Evolutionary conservation across 441 rosid genomes (phyloP).

Genomic region (Jatropha podagrica): DNA sequence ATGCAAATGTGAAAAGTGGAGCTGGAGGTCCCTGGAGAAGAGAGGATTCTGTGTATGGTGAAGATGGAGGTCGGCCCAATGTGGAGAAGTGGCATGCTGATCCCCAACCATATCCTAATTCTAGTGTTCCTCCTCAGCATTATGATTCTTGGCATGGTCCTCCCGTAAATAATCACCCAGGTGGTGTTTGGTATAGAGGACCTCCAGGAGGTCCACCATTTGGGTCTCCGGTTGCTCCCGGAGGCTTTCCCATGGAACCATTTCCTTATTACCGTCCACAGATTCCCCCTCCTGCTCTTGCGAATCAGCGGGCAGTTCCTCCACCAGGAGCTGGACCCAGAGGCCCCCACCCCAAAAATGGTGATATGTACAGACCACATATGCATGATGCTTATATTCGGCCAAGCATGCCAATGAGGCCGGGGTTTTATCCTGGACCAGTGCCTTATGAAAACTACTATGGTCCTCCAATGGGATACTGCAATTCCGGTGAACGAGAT

Average conservation of each 20-base stretch:
- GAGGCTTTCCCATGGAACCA: slow-evolving; percentile 85
- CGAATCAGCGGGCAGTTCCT: slow-evolving; percentile 56
- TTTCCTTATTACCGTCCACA: slow-evolving; percentile 87
- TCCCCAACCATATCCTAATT: slow-evolving; percentile 56
- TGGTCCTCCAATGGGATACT: slow-evolving; percentile 86
- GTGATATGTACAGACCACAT: slow-evolving; percentile 79
- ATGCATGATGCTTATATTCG: slow-evolving; percentile 72
- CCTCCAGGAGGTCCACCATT: slow-evolving; percentile 78
- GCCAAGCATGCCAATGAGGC: slow-evolving; percentile 87
- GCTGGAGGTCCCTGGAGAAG: slow-evolving; percentile 62
- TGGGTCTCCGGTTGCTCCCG: slow-evolving; percentile 71
- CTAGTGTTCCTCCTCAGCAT: slow-evolving; percentile 61
- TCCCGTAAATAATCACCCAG: slow-evolving; percentile 77
- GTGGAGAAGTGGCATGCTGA: slow-evolving; percentile 73
- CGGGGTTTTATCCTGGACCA: slow-evolving; percentile 88
- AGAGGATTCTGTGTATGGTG: slow-evolving; percentile 51
- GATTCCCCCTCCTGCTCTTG: slow-evolving; percentile 51
- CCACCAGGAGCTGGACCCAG: slow-evolving; percentile 72
- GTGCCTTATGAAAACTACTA: slow-evolving; percentile 72
- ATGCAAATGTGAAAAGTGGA: slow-evolving; percentile 41
- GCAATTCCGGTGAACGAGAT: slow-evolving; percentile 71
- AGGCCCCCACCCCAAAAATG: slow-evolving; percentile 65
- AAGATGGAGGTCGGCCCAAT: slow-evolving; percentile 56
- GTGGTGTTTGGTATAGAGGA: slow-evolving; percentile 89
- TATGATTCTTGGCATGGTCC: slow-evolving; percentile 80